Evolutionary conservation across 352 stramenopile species (phyloP).

Genomic region (Globisporangium nodosum): DNA sequence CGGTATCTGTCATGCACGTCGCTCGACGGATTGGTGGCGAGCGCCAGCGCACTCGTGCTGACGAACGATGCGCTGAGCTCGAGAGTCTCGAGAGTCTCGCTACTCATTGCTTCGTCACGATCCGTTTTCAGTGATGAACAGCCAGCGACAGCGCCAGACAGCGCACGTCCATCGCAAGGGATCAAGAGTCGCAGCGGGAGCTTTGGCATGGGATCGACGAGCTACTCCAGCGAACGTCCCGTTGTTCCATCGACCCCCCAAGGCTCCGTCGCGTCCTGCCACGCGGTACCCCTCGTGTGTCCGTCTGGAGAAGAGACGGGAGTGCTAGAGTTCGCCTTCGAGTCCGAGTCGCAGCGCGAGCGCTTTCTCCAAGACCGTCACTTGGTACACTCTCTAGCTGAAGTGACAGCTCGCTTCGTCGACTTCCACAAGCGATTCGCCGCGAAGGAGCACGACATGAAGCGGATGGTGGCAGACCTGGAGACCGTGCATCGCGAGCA

Average conservation of each 20-base stretch:
- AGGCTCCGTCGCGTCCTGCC: background rate
- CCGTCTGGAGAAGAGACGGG: background rate
- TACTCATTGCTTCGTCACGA: constrained; percentile 1
- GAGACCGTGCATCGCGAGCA: background rate
- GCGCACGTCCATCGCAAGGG: background rate
- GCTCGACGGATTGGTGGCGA: constrained; percentile 7
- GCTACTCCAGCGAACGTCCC: too few relatives aligned
- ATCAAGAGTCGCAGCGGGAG: background rate
- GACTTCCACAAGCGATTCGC: background rate
- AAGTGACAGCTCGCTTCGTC: background rate
- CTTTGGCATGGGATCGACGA: too few relatives aligned
- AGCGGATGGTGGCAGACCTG: background rate
- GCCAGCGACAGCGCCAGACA: background rate
- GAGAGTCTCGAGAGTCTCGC: background rate
- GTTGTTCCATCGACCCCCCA: too few relatives aligned
- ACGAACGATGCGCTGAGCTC: constrained; percentile 6
- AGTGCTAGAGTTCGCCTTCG: constrained; percentile 15
- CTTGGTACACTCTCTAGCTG: background rate
- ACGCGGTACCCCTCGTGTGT: constrained; percentile 1
- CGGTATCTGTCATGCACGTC: constrained; percentile 6
- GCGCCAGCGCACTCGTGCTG: constrained; percentile 2
- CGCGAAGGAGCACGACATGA: background rate
- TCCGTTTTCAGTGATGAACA: background rate
- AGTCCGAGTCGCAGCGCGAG: constrained; percentile 5
- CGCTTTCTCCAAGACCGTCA: constrained; percentile 2